Conservation (phyloP, 768 basidiomycete species). For the Mycena metata region DNA sequence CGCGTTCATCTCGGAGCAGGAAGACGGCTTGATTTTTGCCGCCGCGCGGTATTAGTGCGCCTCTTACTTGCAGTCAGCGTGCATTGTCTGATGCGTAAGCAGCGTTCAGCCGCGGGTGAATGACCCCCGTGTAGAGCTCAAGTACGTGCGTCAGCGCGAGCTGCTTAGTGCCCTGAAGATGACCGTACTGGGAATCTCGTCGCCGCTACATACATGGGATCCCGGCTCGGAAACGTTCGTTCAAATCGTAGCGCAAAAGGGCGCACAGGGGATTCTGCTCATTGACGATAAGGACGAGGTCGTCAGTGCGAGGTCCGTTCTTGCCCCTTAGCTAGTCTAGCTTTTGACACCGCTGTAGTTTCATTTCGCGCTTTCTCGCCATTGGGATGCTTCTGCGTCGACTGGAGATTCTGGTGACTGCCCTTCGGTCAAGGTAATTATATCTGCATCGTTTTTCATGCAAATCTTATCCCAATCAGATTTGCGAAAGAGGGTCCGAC, state of each 20-base stretch:
- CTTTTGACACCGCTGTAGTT: slow-evolving; percentile 50
- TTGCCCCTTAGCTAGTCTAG: neutral
- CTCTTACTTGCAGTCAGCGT: neutral
- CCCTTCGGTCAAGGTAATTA: slow-evolving; percentile 64
- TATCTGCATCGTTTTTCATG: neutral
- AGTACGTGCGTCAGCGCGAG: slow-evolving; percentile 62
- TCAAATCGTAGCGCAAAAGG: slow-evolving; percentile 54
- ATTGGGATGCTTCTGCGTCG: slow-evolving; percentile 80
- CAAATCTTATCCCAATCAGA: slow-evolving; percentile 46
- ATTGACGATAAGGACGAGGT: slow-evolving; percentile 71
- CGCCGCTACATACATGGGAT: slow-evolving; percentile 77
- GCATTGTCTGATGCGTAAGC: slow-evolving; percentile 25
- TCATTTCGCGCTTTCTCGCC: slow-evolving; percentile 71
- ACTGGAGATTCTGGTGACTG: slow-evolving; percentile 66
- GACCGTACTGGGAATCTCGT: slow-evolving; percentile 77
- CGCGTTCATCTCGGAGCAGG: slow-evolving; percentile 80
- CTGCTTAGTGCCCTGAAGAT: slow-evolving; percentile 67
- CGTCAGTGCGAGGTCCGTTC: slow-evolving; percentile 67
- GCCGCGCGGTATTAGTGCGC: slow-evolving; percentile 71
- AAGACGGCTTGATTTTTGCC: slow-evolving; percentile 64
- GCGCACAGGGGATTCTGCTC: slow-evolving; percentile 53
- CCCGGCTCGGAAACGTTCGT: slow-evolving; percentile 66
- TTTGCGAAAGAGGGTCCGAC: slow-evolving; percentile 64
- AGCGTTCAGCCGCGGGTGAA: slow-evolving; percentile 66
- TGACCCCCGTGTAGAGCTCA: slow-evolving; percentile 52